A percentile compares a stretch with the other conserved stretches of the same genome.
Conservation (phyloP, 139 green algal genomes). For the Mesostigma viride region DNA sequence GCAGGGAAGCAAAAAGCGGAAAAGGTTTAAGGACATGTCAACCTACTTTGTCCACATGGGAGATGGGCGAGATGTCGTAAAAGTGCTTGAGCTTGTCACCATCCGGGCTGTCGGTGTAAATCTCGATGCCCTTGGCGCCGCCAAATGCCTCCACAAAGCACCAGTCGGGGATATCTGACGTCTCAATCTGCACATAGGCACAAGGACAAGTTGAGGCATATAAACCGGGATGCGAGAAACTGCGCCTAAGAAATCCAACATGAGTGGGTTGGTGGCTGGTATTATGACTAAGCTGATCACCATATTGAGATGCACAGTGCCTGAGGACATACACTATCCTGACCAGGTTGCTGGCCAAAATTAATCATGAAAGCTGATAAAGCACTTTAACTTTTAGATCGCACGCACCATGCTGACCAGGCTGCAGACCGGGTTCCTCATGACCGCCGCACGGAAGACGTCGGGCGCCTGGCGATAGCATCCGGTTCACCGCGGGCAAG, state of each 20-base stretch:
- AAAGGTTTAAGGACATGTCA: background rate
- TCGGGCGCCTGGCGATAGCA: conserved; percentile 38
- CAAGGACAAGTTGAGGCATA: background rate
- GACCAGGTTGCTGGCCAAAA: too few relatives aligned
- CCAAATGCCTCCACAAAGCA: conserved; percentile 74
- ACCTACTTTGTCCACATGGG: conserved; percentile 46
- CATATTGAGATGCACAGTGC: too few relatives aligned
- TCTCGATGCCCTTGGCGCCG: conserved; percentile 40
- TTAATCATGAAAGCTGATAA: too few relatives aligned
- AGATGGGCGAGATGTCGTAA: conserved; percentile 48
- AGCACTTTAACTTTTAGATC: too few relatives aligned
- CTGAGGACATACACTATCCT: too few relatives aligned
- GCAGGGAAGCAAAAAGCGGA: too few relatives aligned
- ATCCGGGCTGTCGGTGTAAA: conserved; percentile 35
- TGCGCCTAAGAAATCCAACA: too few relatives aligned
- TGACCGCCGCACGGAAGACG: conserved; percentile 44
- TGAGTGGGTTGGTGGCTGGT: too few relatives aligned
- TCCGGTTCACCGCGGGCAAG: too few relatives aligned
- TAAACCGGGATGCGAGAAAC: too few relatives aligned
- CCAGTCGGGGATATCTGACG: conserved; percentile 87
- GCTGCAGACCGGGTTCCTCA: conserved; percentile 86
- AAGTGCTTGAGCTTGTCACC: conserved; percentile 55
- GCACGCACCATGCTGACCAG: conserved; percentile 57
- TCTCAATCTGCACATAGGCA: too few relatives aligned
- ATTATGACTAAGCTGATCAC: too few relatives aligned